These are phyloP conservation scores for Vitellaria paradoxa DNA, from an alignment of 179 eudicot genomes.

Conservation along the genomic window DNA sequence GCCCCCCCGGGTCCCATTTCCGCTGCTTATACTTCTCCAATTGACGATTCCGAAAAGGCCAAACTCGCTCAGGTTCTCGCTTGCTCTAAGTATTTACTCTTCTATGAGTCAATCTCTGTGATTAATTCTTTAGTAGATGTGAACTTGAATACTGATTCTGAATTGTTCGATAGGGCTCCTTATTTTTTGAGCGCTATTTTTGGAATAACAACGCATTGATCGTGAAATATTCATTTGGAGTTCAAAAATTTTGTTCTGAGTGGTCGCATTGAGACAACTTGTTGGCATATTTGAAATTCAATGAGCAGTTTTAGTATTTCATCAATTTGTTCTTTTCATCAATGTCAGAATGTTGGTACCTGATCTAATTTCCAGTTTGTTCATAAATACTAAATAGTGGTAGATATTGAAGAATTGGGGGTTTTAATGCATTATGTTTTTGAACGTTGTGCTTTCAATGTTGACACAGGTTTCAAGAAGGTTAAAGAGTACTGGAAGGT, in stretches of 20 bases:
- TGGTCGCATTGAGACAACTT: not conserved
- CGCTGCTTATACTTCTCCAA: conserved; percentile 33
- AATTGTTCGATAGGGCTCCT: not conserved
- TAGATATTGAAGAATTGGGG: not conserved
- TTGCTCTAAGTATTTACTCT: not conserved
- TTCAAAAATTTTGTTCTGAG: not conserved
- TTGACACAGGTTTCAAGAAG: conserved; percentile 67
- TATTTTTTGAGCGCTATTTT: not conserved
- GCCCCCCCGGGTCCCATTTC: too few species aligned
- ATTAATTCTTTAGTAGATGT: not conserved
- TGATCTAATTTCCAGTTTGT: not conserved
- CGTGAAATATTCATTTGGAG: not conserved
- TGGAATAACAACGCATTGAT: not conserved
- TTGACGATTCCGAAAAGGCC: conserved; percentile 58
- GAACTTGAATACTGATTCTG: conserved; percentile 2
- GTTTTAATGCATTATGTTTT: not conserved
- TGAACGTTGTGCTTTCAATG: not conserved
- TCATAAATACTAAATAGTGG: not conserved
- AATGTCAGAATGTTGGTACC: not conserved
- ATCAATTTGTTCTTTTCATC: too few species aligned
- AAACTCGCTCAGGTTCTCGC: conserved; percentile 67
- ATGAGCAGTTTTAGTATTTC: not conserved
- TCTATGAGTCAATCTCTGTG: not conserved
- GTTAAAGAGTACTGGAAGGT: conserved; percentile 70
- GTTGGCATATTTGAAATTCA: not conserved